Evolutionary conservation across 768 basidiomycete genomes (phyloP).

Genomic region (Phylloporus sp.): DNA sequence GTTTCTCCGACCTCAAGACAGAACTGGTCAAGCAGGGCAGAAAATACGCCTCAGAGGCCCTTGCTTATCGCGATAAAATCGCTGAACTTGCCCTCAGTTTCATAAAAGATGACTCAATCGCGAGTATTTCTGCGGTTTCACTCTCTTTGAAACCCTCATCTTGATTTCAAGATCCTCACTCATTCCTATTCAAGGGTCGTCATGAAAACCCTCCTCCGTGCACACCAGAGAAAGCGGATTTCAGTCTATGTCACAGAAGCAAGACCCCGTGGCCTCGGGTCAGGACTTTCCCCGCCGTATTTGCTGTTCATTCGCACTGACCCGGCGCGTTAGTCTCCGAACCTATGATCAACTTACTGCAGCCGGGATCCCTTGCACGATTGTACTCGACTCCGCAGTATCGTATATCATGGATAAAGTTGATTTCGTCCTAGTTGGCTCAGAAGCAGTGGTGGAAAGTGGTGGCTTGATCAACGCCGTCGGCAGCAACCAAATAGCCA

Average conservation of each 20-base stretch:
- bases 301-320: slow-evolving; percentile 6
- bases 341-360: slow-evolving; percentile 85
- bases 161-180: slow-evolving; percentile 71
- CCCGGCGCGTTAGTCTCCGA: slow-evolving; percentile 55
- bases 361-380: slow-evolving; percentile 90
- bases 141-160: slow-evolving; percentile 13
- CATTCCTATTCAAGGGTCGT: slow-evolving; percentile 97
- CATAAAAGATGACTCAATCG: slow-evolving; percentile 92
- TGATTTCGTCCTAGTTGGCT: slow-evolving; percentile 92
- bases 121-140: slow-evolving; percentile 33
- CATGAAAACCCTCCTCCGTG: slow-evolving; percentile 84
- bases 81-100: slow-evolving; percentile 85
- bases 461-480: slow-evolving; percentile 91
- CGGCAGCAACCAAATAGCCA: slow-evolving; percentile 94
- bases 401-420: slow-evolving; percentile 97
- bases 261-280: slow-evolving; percentile 85
- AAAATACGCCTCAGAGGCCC: slow-evolving; percentile 70
- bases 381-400: slow-evolving; percentile 94
- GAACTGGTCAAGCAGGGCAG: slow-evolving; percentile 79
- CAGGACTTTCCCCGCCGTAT: slow-evolving; percentile 27
- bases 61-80: slow-evolving; percentile 85
- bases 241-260: slow-evolving; percentile 98
- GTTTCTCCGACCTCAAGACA: slow-evolving; percentile 76
- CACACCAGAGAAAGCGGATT: slow-evolving; percentile 88
- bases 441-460: slow-evolving; percentile 96